Evolutionary conservation across 345 rosid genomes (phyloP).

Genomic region (Lepidium africanum): DNA sequence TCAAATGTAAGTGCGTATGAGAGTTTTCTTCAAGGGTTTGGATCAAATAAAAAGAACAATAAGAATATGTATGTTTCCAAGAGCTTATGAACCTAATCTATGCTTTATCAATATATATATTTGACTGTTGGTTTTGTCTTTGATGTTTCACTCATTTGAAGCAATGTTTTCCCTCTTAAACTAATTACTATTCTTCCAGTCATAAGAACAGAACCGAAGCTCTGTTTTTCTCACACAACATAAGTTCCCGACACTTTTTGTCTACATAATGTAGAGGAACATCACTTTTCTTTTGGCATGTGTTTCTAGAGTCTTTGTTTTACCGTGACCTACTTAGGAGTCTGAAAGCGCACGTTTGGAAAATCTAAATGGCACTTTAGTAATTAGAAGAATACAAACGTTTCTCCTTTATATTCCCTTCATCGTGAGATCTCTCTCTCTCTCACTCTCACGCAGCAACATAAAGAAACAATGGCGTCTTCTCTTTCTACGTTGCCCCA

Average conservation of each 20-base stretch:
- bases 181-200: neutral
- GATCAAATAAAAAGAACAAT: conserved; percentile 3
- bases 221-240: neutral
- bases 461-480: conserved; percentile 25
- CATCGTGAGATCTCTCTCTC: neutral
- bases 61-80: neutral
- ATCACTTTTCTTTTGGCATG: neutral
- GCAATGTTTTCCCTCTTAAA: too few species aligned
- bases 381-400: neutral
- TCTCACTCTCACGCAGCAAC: neutral
- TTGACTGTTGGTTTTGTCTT: neutral
- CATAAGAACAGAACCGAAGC: neutral
- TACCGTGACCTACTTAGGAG: conserved; percentile 5
- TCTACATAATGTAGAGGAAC: neutral
- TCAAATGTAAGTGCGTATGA: neutral
- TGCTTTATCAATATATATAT: neutral
- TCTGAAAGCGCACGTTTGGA: conserved; percentile 20
- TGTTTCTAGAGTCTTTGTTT: neutral
- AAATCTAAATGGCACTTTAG: conserved; percentile 11
- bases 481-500: conserved; percentile 16
- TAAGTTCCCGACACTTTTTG: neutral
- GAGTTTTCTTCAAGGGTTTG: neutral
- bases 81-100: neutral
- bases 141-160: too few species aligned
- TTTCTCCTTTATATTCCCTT: neutral